Percentiles rank a stretch among this genome's conserved stretches.
phyloP scores from a whole-genome alignment of 345 rosid genomes.

The Hypericum perforatum region DNA sequence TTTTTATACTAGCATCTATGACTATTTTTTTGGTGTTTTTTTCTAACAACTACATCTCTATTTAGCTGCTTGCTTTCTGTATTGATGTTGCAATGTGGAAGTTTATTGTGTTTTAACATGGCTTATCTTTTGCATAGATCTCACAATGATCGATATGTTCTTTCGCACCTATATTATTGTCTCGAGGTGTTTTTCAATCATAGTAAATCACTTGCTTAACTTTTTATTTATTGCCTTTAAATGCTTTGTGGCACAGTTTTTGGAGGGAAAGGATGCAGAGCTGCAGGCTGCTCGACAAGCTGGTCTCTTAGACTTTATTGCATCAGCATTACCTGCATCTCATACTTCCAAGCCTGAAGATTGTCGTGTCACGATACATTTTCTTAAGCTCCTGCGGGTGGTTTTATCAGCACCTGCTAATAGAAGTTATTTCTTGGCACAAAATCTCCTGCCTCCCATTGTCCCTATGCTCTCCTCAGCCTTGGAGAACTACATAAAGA shows the following conservation, averaged over 20 bases:
- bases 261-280: constrained; percentile 68
- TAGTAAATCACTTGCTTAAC: not conserved
- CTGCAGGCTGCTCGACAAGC: constrained; percentile 71
- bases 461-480: constrained; percentile 65
- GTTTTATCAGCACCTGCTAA: constrained; percentile 46
- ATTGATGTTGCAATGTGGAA: too few species aligned
- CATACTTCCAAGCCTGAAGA: constrained; percentile 76
- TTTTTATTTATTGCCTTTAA: constrained; percentile 8
- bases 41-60: too few species aligned
- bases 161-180: too few species aligned
- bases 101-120: too few species aligned
- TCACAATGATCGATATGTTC: too few species aligned
- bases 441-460: constrained; percentile 68
- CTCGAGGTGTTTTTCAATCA: not conserved
- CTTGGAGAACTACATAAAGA: constrained; percentile 67
- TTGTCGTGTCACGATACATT: constrained; percentile 60
- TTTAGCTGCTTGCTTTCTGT: too few species aligned
- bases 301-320: constrained; percentile 69
- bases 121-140: too few species aligned
- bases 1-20: too few species aligned
- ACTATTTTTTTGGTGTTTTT: too few species aligned
- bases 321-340: constrained; percentile 72
- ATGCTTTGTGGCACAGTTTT: constrained; percentile 32
- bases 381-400: constrained; percentile 59
- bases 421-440: constrained; percentile 62